Base-by-base conservation (phyloP, 192 early-diverging fungal genomes). In the Kappamyces sp. region DNA sequence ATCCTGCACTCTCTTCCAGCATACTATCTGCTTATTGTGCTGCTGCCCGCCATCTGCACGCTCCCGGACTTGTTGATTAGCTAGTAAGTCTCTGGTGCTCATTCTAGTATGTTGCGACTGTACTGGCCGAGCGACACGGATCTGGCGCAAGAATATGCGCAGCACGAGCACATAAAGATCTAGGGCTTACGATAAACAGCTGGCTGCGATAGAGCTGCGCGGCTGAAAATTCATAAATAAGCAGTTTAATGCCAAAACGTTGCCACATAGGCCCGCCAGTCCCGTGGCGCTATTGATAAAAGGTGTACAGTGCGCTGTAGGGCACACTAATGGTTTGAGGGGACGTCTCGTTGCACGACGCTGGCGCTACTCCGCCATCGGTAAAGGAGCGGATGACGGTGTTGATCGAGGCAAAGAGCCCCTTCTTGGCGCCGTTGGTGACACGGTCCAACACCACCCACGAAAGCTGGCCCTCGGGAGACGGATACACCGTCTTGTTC, bases 11-110 rank as follows among this genome's bases (percentile, higher is more conserved):
- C 49, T 2, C 40, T 71, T 7, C 65, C 66, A 6, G 57, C 61
- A 1, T 79, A 69, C 54, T 79, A 66, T 54, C 49, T 69, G 1
- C 35, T 48, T 1, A 47, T 51, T 47, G 33, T 70, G 37, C 32
- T 69, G 2, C 52, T 69, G 40, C 64, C 62, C 5, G 60, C 59
- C 0, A 36, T 51, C 2, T 66, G 63, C 54, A 55, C 67, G 0
- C 34, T 71, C 13, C 62, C 71, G 12, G 52, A 64, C 42, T 41
- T 65, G 13, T 47, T 66, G 7, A 8, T 62, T 9, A 58, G 59
- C 12, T 74, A 59, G 72, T 74, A 61, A 69, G 66, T 67, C 47
- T 12, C 57, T 10, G 12, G 49, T 62, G 44, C 43, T 51, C 40
- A 10, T 46, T 46, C 23, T 62, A 62, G 60, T 40, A 37, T 62